A percentile compares a stretch with the other conserved stretches of the same genome.
Conservation (phyloP, 805 yeast species). For the Wickerhamomyces bovis region DNA sequence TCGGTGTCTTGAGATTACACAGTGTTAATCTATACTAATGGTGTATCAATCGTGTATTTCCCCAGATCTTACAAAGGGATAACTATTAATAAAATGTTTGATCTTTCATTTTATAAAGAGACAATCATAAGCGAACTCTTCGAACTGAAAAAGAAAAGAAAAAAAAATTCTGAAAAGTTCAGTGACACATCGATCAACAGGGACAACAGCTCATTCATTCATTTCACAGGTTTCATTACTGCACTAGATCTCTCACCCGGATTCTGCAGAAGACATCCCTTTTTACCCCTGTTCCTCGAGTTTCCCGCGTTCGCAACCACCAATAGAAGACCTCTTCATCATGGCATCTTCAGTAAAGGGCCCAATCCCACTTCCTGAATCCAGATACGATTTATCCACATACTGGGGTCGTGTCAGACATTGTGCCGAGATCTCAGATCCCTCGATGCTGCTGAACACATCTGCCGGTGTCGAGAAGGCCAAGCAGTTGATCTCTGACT, state of each 20-base stretch:
- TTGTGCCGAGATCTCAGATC: conserved; percentile 90
- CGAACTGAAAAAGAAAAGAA: background rate
- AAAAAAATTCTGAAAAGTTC: background rate
- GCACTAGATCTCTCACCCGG: too few relatives aligned
- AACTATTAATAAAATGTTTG: too few relatives aligned
- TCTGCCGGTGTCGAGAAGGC: conserved; percentile 57
- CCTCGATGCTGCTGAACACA: conserved; percentile 78
- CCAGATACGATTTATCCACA: conserved; percentile 71
- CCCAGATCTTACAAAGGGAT: too few relatives aligned
- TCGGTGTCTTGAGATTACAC: too few relatives aligned
- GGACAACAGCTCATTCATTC: too few relatives aligned
- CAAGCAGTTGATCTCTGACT: conserved; percentile 59
- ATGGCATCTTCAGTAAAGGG: conserved; percentile 94
- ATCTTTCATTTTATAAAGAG: too few relatives aligned
- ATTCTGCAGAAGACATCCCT: background rate
- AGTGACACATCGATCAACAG: background rate
- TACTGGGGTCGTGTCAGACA: conserved; percentile 95
- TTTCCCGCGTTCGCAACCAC: background rate
- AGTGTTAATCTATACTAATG: too few relatives aligned
- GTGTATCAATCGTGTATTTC: too few relatives aligned
- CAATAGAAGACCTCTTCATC: background rate
- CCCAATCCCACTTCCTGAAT: conserved; percentile 69
- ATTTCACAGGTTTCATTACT: too few relatives aligned
- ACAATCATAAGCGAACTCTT: background rate
- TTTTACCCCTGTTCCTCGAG: background rate